A percentile compares a stretch with the other conserved stretches of the same genome.
phyloP scores from a whole-genome alignment of 2,329 filamentous ascomycete species.

The Penicillium sp. region DNA sequence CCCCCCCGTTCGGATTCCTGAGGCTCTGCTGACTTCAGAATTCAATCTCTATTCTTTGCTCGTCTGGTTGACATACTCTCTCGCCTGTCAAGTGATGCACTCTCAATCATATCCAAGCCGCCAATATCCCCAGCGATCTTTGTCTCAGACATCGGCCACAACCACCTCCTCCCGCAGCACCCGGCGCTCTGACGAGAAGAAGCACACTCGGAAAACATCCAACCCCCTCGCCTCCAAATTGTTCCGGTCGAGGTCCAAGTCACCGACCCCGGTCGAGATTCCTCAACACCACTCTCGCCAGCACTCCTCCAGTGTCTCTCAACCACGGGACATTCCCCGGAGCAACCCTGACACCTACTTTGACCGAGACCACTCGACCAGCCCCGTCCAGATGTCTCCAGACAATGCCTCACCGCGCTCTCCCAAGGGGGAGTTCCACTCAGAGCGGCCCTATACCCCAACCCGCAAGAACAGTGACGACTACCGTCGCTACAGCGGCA shows the following conservation, averaged over 20 bases:
- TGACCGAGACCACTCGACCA: slow-evolving; percentile 16
- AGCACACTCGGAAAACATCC: slow-evolving; percentile 7
- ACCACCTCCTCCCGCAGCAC: slow-evolving; percentile 18
- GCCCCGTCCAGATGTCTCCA: slow-evolving; percentile 23
- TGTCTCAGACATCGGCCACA: slow-evolving; percentile 22
- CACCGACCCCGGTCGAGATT: slow-evolving; percentile 22
- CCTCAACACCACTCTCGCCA: slow-evolving; percentile 9
- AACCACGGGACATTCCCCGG: slow-evolving; percentile 16
- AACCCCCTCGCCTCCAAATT: slow-evolving; percentile 17
- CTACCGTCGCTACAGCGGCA: slow-evolving; percentile 41
- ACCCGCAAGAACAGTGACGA: slow-evolving; percentile 32
- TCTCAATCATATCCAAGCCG: slow-evolving; percentile 16
- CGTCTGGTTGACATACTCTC: neutral
- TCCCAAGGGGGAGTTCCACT: slow-evolving; percentile 14
- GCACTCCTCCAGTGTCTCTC: slow-evolving; percentile 10
- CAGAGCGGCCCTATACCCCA: slow-evolving; percentile 20
- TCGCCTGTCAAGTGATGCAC: slow-evolving; percentile 15
- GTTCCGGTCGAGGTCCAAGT: slow-evolving; percentile 22
- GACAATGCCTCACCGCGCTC: slow-evolving; percentile 16
- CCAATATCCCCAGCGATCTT: slow-evolving; percentile 5
- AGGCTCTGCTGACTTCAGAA: too few relatives aligned
- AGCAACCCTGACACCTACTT: slow-evolving; percentile 17
- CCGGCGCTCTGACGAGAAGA: slow-evolving; percentile 18
- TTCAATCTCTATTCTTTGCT: neutral
- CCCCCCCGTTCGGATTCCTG: too few relatives aligned